Base-by-base conservation (phyloP, 331 rosid genomes). In the Pyracantha coccinea region DNA sequence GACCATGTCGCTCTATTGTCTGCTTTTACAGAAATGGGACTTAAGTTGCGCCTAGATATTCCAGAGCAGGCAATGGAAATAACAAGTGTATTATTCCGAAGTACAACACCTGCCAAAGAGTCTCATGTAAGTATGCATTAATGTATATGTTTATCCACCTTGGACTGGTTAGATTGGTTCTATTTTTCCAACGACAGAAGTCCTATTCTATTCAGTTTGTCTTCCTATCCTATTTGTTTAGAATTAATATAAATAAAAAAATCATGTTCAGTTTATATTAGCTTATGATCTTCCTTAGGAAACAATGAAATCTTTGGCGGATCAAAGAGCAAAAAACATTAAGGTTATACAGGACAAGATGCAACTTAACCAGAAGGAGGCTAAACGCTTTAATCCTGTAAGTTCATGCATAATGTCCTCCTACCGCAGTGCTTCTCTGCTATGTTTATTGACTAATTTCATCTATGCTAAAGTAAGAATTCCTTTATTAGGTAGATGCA, bases 11-110 rank as follows among this genome's bases (percentile, higher is more conserved):
- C 99, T 71, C 96, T 95, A 83, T 82, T 95, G 75, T 95, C 99
- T 17, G 95, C 99, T 74, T 92, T 95, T 69, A 85, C 97, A 19
- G 98, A 95, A 83, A 95, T 95, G 99, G 99, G 99, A 78, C 97
- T 95, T 20, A 95, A 88, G 88, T 82, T 92, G 81, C 90, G 96
- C 28, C 85, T 95, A 72, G 98, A 95, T 86, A 52, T 95, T 74
- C 99, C 99, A 41, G 99, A 95, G 81, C 99, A 95, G 84, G 97
- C 85, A 79, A 95, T 95, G 99, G 88, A 87, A 71, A 85, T 89
- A 64, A 86, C 97, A 63, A 86, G 83, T 74, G 33, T 95, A 70
- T 90, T 95, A 72, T 95, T 95, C 73, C 97, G 98, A 72, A 81
- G 90, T 2, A 76, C 99, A 72, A 88, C 96, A 10, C 88, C 98